Base-by-base conservation (phyloP, 176 grass and related monocot species). In the Phragmites australis region DNA sequence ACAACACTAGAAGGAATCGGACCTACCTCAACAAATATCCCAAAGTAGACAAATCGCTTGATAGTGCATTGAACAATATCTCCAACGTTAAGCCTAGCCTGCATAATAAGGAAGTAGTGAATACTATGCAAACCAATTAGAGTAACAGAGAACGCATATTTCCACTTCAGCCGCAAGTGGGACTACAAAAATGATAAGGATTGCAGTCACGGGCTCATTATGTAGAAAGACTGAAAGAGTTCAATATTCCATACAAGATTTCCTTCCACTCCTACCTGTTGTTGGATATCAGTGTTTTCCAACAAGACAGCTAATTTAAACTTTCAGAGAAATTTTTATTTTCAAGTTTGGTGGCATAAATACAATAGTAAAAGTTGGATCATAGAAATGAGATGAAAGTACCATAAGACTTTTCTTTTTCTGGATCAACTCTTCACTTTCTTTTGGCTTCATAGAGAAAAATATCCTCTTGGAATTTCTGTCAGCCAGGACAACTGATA, bases 341-440 rank as follows among this genome's bases (percentile, higher is more conserved):
- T 66, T 68, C 25, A 40, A 51, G 60, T 78, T 65, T 26, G 30
- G 13, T 82, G 70, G 63, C 58, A 78, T 77, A 45, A 58, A 67
- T 69, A 60, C 0, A 32, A 60, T 2, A 15, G n/a, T 31, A 72
- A 64, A 56, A 61, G 9, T 51, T 41, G 30, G 40, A 67, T 15
- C 48, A 82, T 44, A 23, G n/a, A 59, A 72, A 86, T 18, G 19
- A 84, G 45, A 86, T 83, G 45, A 8, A 89, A 29, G 67, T 93
- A 99, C 96, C 96, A 99, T 95, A 37, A 99, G 81, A 32, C 23
- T 89, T 95, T 91, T 95, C 86, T 91, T 99, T 90, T 95, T 98
- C 70, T 90, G 77, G 52, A 99, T 62, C 48, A 86, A 79, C 30
- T 91, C 96, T 87, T 91, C 81, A 48, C 81, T 89, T 89, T 91